Evolutionary conservation across 345 rosid species (phyloP).

Genomic region (Barbarea vulgaris): DNA sequence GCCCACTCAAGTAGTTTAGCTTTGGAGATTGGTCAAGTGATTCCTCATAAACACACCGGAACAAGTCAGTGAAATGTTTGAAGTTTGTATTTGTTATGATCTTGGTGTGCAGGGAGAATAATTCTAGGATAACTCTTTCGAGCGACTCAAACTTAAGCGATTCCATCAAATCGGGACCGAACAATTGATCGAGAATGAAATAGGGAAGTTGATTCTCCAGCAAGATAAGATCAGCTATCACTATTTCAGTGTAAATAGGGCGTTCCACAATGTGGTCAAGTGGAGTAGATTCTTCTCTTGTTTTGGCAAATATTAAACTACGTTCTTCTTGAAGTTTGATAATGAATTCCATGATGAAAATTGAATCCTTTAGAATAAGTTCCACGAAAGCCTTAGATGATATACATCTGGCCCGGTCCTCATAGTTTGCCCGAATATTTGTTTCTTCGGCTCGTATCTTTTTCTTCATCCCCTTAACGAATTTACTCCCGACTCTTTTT

Average conservation of each 20-base stretch:
- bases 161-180: background rate
- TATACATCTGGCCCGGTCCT: background rate
- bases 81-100: background rate
- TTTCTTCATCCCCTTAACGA: background rate
- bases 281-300: too few species aligned
- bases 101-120: background rate
- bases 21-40: background rate
- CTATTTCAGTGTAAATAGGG: background rate
- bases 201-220: slow-evolving; percentile 19
- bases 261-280: background rate
- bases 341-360: background rate
- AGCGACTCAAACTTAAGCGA: background rate
- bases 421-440: background rate
- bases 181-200: background rate
- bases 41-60: slow-evolving; percentile 7
- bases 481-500: background rate
- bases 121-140: background rate
- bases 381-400: background rate
- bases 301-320: too few species aligned
- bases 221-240: slow-evolving; percentile 7
- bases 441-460: background rate
- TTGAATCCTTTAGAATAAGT: background rate
- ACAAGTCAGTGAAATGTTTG: slow-evolving; percentile 23
- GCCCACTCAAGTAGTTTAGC: background rate
- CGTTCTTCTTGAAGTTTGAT: background rate